Percentiles rank a stretch among this genome's conserved stretches.
Conservation (phyloP, 1,284 basidiomycete species). For the Ganoderma sinense region DNA sequence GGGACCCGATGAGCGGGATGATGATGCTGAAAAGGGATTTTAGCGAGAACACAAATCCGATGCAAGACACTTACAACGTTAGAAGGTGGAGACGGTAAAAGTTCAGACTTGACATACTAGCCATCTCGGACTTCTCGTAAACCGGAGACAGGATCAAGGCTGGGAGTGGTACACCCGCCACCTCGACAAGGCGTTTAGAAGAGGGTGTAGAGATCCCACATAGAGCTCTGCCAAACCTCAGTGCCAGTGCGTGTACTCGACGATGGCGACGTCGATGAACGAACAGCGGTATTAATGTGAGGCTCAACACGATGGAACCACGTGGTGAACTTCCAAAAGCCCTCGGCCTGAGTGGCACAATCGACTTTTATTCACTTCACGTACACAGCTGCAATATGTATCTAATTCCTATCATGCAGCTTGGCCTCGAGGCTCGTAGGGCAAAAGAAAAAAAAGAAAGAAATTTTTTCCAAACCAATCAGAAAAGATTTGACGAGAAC, state of each 20-base stretch:
- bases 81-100: background rate
- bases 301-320: slow-evolving; percentile 42
- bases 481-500: slow-evolving; percentile 38
- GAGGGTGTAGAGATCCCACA: no score
- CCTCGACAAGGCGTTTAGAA: no score
- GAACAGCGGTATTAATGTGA: slow-evolving; percentile 42
- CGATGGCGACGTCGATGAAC: slow-evolving; percentile 14
- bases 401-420: no score
- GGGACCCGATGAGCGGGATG: background rate
- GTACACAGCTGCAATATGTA: no score
- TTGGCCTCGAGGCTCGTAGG: no score
- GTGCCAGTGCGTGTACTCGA: background rate
- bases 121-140: no score
- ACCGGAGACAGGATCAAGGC: no score
- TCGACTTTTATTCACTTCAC: no score
- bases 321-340: slow-evolving; percentile 55
- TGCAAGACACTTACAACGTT: background rate
- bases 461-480: no score
- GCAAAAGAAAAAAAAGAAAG: no score
- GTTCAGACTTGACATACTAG: background rate
- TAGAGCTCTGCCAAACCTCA: background rate
- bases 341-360: no score
- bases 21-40: background rate
- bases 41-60: slow-evolving; percentile 34
- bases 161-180: no score